These are phyloP conservation scores for Chaetomium cochliodes DNA, from an alignment of 495 filamentous ascomycete genomes.

Conservation along the genomic window DNA sequence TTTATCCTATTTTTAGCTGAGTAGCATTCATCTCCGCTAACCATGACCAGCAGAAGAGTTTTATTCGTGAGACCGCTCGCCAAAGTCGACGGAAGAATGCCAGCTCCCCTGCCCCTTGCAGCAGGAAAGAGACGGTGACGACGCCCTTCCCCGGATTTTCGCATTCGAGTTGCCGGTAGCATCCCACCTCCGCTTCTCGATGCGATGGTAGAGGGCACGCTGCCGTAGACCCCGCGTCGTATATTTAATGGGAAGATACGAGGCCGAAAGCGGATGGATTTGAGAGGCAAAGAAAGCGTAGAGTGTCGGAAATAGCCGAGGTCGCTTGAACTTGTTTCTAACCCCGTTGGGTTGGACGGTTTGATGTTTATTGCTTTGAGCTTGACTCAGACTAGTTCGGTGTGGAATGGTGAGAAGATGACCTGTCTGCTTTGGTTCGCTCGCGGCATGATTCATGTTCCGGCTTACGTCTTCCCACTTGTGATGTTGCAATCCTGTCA, in stretches of 20 bases:
- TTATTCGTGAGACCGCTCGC: neutral
- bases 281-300: no score
- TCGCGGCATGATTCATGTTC: conserved; percentile 1
- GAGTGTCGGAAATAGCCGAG: no score
- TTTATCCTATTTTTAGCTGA: conserved; percentile 23
- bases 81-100: neutral
- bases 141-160: conserved; percentile 5
- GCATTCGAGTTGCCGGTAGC: neutral
- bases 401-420: neutral
- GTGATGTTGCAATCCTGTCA: neutral
- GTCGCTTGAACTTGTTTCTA: neutral
- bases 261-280: no score
- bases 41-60: neutral
- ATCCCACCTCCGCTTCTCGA: neutral
- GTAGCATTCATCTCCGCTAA: conserved; percentile 1
- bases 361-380: neutral
- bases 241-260: neutral
- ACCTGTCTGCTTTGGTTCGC: neutral
- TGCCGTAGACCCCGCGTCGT: neutral
- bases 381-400: neutral
- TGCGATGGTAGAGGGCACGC: neutral
- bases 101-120: neutral
- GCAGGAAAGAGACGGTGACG: neutral
- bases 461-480: neutral
- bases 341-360: neutral